phyloP scores from a whole-genome alignment of 164 flowering plant species.

The Nelumbo lutea region DNA sequence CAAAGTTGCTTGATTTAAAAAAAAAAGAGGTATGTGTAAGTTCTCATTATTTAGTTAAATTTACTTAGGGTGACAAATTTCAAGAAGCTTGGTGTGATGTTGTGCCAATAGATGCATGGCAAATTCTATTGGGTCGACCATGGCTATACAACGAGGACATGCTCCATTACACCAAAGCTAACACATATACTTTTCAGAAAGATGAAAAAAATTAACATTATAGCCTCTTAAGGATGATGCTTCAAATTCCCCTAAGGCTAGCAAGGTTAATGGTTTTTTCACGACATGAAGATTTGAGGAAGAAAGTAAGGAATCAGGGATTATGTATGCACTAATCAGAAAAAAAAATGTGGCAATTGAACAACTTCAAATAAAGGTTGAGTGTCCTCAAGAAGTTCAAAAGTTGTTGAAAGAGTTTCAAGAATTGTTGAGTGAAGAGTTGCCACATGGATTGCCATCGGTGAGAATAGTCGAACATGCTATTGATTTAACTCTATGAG shows the following conservation, averaged over 20 bases:
- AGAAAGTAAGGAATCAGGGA: not conserved
- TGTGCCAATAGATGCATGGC: conserved; percentile 1
- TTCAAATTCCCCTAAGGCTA: not conserved
- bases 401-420: not conserved
- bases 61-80: not conserved
- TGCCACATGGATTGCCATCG: not conserved
- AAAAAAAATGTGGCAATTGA: not conserved
- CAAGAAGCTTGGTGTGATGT: not conserved
- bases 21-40: not conserved
- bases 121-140: not conserved
- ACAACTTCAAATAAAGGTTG: not conserved
- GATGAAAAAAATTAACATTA: not conserved
- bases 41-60: not conserved
- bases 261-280: not conserved
- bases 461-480: conserved; percentile 4
- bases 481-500: conserved; percentile 3
- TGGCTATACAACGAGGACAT: not conserved
- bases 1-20: not conserved
- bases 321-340: not conserved
- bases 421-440: not conserved
- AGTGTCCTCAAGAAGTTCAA: not conserved
- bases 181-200: not conserved
- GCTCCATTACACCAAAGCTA: not conserved
- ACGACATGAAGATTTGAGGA: not conserved
- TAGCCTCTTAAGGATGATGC: not conserved